Conservation (phyloP, 164 flowering plant species). For the Saururus chinensis region DNA sequence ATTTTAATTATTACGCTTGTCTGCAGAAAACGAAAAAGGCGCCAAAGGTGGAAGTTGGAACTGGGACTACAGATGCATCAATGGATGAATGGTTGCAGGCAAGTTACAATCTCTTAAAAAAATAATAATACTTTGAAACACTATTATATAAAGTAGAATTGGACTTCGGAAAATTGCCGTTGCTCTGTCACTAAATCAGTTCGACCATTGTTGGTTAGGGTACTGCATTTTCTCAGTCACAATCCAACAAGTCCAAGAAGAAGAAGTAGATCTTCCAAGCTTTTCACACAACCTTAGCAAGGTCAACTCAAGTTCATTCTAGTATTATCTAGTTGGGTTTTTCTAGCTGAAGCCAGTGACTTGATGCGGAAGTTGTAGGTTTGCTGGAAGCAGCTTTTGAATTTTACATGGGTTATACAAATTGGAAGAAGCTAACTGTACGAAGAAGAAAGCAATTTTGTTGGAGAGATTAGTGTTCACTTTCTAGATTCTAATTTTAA, state of each 20-base stretch:
- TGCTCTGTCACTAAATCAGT: background rate
- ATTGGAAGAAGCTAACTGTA: background rate
- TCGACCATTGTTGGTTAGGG: slow-evolving; percentile 39
- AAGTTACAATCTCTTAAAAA: slow-evolving; percentile 1
- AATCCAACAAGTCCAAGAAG: slow-evolving; percentile 66
- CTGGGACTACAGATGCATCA: slow-evolving; percentile 59
- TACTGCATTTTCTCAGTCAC: slow-evolving; percentile 63
- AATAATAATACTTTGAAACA: background rate
- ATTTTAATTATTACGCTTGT: slow-evolving; percentile 1
- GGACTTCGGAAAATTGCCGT: background rate
- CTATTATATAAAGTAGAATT: too few relatives aligned
- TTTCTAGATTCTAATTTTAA: background rate
- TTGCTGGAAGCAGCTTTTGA: background rate
- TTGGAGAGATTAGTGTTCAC: background rate
- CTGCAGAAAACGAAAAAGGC: slow-evolving; percentile 78
- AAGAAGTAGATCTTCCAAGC: slow-evolving; percentile 33
- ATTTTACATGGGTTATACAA: background rate
- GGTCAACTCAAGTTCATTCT: background rate
- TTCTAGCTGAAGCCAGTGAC: background rate
- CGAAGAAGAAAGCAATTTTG: background rate
- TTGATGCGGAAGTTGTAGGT: background rate
- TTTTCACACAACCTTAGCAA: background rate
- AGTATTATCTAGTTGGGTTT: background rate
- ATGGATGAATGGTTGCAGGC: slow-evolving; percentile 97
- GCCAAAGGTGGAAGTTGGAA: slow-evolving; percentile 91